Evolutionary conservation across 495 filamentous ascomycete species (phyloP).

Genomic region (Geoglossum glabrum): DNA sequence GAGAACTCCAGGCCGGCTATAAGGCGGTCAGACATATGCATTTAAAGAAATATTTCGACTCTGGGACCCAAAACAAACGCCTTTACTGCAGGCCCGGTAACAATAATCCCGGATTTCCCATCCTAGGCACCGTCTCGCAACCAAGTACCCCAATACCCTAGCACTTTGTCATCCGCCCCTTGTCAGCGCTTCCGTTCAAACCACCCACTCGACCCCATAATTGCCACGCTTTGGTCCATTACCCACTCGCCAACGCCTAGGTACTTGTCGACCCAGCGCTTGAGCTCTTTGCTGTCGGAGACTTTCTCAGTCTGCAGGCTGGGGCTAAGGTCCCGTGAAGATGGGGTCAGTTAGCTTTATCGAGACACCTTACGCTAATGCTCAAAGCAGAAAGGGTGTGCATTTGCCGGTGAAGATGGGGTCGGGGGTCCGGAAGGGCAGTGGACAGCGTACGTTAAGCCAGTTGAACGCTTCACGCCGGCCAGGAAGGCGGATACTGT

Average conservation of each 20-base stretch:
- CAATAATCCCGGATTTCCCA: background rate
- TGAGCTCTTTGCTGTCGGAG: constrained; percentile 64
- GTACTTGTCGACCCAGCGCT: constrained; percentile 86
- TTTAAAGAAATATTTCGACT: background rate
- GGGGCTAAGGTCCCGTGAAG: constrained; percentile 33
- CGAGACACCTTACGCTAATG: background rate
- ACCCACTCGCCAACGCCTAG: constrained; percentile 92
- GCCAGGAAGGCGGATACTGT: constrained; percentile 88
- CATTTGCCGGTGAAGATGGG: constrained; percentile 2
- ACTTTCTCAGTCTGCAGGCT: constrained; percentile 80
- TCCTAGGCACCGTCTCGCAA: background rate
- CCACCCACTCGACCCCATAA: constrained; percentile 67
- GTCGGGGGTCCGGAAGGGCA: constrained; percentile 2
- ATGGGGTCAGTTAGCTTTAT: constrained; percentile 20
- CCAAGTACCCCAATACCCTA: background rate
- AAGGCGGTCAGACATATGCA: background rate
- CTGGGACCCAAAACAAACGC: background rate
- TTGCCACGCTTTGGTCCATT: constrained; percentile 88
- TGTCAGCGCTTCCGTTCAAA: constrained; percentile 72
- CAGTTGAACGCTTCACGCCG: constrained; percentile 87
- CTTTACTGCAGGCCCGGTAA: background rate
- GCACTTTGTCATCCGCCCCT: background rate
- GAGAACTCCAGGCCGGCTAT: no score
- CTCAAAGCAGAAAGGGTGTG: background rate
- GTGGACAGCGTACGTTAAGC: constrained; percentile 67